Base-by-base conservation (phyloP, 352 stramenopile species). In the Pythium rhizo-oryzae region DNA sequence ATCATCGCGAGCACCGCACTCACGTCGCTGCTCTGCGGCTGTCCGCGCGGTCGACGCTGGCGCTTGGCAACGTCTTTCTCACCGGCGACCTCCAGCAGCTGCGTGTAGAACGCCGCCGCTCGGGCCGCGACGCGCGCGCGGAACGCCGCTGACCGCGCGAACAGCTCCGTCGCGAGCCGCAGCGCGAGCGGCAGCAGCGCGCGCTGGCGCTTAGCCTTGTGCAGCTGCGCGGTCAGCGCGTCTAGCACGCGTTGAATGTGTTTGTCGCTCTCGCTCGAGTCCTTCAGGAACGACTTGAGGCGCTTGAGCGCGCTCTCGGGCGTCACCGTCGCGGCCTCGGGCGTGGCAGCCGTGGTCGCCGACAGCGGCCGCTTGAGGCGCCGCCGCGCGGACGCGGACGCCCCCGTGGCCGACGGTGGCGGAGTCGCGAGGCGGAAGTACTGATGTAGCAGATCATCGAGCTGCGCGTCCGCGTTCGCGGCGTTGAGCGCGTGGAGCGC, bases 71-170 rank as follows among this genome's bases (percentile, higher is more conserved):
- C 65, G n/a, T 73, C 51, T 35, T 70, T 70, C 47, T 85, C 83
- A 9, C 80, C 82, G 2, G 83, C 74, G 1, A 69, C 82, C 1
- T 75, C 24, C 0, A 93, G 62, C 54, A 91, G 49, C n/a, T 71
- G 64, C 21, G 81, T 71, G 46, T 79, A 90, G 50, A 93, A 85
- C 1, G 66, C 66, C 0, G 72, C 66, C 0, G 76, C 71, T 11
- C 91, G 80, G 1, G 56, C 67, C 7, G 76, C 64, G 28, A 93
- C 65, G 1, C 83, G 70, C 46, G 72, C 65, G 41, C 85, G 83
- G 47, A 91, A 89, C 7, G 46, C 74, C 28, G 72, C 66, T 11
- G 83, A 90, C 12, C 83, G 78, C 52, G 75, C 70, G 63, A 93
- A 93, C 35, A 93, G 66, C 71, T 87, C 82, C 15, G 43, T 51